Percentiles rank a stretch among this genome's conserved stretches.
Conservation (phyloP, 768 basidiomycete genomes). For the Suillus discolor region DNA sequence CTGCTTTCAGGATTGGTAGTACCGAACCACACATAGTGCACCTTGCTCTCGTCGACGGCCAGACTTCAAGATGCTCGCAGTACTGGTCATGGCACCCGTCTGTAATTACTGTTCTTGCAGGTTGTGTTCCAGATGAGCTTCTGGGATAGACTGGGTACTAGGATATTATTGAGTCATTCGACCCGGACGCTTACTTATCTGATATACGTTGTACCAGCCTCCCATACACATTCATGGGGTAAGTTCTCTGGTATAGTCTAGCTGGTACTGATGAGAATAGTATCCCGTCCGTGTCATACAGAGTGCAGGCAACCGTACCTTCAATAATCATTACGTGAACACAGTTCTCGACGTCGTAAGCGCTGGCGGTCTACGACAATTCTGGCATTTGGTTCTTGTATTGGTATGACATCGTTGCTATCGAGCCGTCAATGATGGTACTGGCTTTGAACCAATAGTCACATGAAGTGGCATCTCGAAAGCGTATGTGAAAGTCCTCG, state of each 20-base stretch:
- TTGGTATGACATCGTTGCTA: slow-evolving; percentile 12
- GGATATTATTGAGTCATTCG: not conserved
- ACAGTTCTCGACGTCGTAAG: too few relatives aligned
- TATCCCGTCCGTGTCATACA: slow-evolving; percentile 48
- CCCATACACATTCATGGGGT: slow-evolving; percentile 49
- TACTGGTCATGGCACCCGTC: not conserved
- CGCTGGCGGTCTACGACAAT: slow-evolving; percentile 42
- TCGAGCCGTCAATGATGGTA: not conserved
- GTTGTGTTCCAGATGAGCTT: not conserved
- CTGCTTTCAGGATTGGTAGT: not conserved
- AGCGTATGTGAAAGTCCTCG: slow-evolving; percentile 9
- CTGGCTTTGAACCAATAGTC: slow-evolving; percentile 9
- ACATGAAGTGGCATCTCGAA: slow-evolving; percentile 23
- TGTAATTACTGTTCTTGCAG: not conserved
- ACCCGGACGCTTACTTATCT: not conserved
- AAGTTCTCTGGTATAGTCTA: slow-evolving; percentile 12
- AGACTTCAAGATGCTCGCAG: not conserved
- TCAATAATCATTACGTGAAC: slow-evolving; percentile 27
- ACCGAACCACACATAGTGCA: not conserved
- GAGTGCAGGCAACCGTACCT: slow-evolving; percentile 32
- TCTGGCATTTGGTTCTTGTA: slow-evolving; percentile 44
- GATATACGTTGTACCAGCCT: slow-evolving; percentile 27
- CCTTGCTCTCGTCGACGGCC: not conserved
- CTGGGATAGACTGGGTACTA: not conserved
- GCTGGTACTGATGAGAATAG: slow-evolving; percentile 19